Conservation (phyloP, 345 rosid genomes). For the Camelina sativa region DNA sequence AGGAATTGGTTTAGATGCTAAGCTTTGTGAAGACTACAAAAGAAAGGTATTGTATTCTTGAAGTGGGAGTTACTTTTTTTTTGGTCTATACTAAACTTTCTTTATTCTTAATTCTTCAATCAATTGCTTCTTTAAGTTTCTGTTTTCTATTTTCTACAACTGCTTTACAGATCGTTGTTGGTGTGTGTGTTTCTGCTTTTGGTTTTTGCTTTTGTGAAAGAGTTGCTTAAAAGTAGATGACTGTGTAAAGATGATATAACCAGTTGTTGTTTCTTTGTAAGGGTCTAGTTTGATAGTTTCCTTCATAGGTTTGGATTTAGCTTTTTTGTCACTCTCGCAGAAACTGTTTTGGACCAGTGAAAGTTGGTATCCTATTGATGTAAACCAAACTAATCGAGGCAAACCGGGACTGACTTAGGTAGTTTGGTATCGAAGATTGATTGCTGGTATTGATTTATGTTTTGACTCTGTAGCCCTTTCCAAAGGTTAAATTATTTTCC, state of each 20-base stretch:
- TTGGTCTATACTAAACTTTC: neutral
- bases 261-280: constrained; percentile 15
- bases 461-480: neutral
- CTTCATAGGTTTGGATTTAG: constrained; percentile 21
- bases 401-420: neutral
- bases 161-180: constrained; percentile 45
- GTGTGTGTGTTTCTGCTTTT: constrained; percentile 35
- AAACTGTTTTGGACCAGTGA: neutral
- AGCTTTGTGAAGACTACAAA: constrained; percentile 44
- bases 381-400: neutral
- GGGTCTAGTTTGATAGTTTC: constrained; percentile 34
- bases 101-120: constrained; percentile 30
- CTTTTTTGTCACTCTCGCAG: neutral
- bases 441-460: neutral
- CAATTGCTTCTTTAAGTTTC: constrained; percentile 35
- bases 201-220: constrained; percentile 37
- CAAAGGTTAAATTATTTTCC: neutral
- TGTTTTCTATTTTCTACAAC: constrained; percentile 21
- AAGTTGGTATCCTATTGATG: neutral
- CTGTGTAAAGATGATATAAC: constrained; percentile 29
- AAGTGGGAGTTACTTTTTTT: constrained; percentile 32
- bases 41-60: constrained; percentile 46
- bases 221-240: constrained; percentile 21
- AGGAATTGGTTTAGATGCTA: constrained; percentile 41
- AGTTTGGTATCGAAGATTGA: constrained; percentile 13